phyloP scores from a whole-genome alignment of 2,329 filamentous ascomycete species.

The Microascus cirrosus region DNA sequence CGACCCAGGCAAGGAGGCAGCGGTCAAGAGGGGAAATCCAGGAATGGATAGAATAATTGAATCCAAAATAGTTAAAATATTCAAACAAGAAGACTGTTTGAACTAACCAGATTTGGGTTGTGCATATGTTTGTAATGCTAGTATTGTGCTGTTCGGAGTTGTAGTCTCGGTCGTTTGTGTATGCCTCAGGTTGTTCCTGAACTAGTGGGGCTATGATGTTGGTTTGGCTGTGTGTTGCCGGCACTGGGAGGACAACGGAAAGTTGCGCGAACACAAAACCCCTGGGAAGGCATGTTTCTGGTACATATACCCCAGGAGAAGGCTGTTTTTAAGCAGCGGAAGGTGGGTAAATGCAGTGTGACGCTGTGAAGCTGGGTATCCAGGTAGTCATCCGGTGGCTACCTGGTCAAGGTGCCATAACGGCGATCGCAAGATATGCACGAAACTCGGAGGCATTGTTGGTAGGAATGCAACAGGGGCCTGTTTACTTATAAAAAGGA shows the following conservation, averaged over 20 bases:
- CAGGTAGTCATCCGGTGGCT: too few relatives aligned
- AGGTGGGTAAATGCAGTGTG: background rate
- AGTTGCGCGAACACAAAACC: background rate
- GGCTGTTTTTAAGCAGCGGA: background rate
- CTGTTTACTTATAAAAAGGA: too few relatives aligned
- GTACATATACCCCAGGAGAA: background rate
- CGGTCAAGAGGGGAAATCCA: background rate
- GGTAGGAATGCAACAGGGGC: too few relatives aligned
- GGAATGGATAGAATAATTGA: background rate
- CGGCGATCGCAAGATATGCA: too few relatives aligned
- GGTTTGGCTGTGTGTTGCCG: background rate
- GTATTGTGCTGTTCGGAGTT: background rate
- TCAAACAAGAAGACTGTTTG: background rate
- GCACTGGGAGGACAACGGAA: background rate
- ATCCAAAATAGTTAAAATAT: background rate
- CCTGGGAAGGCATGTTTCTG: background rate
- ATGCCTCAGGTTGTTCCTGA: background rate
- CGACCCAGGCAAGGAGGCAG: slow-evolving; percentile 3
- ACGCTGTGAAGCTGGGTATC: too few relatives aligned
- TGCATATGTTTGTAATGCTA: background rate
- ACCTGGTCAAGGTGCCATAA: too few relatives aligned
- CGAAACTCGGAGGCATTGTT: too few relatives aligned
- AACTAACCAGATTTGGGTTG: background rate
- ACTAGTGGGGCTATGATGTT: background rate
- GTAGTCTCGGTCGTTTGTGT: background rate